Evolutionary conservation across 352 stramenopile species (phyloP).

Genomic region (Plasmopara muralis): DNA sequence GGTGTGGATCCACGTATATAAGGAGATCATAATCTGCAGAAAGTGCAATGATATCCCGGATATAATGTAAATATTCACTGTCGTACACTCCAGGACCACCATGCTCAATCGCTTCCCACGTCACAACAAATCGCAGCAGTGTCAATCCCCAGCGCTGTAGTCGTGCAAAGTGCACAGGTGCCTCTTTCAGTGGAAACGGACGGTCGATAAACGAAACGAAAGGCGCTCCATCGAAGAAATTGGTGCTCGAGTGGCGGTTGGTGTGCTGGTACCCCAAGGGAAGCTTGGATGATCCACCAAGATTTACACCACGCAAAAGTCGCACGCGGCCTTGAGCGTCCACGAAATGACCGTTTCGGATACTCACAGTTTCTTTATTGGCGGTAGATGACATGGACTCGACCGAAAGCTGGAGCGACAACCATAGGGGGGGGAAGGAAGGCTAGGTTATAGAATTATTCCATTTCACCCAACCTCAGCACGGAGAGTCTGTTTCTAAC

Average conservation of each 20-base stretch:
- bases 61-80: conserved; percentile 74
- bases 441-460: no score
- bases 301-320: conserved; percentile 82
- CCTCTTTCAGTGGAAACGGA: conserved; percentile 81
- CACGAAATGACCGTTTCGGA: conserved; percentile 74
- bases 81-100: conserved; percentile 78
- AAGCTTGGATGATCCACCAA: conserved; percentile 86
- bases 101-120: conserved; percentile 89
- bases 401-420: conserved; percentile 8
- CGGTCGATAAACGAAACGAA: conserved; percentile 64
- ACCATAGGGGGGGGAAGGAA: conserved; percentile 3
- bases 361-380: conserved; percentile 18
- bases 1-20: conserved; percentile 88
- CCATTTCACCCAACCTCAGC: no score
- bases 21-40: conserved; percentile 60
- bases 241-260: conserved; percentile 18
- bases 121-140: conserved; percentile 79
- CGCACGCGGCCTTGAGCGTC: conserved; percentile 66
- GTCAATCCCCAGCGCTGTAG: conserved; percentile 82
- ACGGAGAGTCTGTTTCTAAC: no score
- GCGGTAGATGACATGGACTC: conserved; percentile 15
- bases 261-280: conserved; percentile 51
- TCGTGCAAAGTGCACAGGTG: conserved; percentile 64
- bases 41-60: conserved; percentile 53
- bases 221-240: conserved; percentile 47